Percentiles rank a stretch among this genome's conserved stretches.
Conservation (phyloP, 441 rosid genomes). For the Adansonia rubrostipa region DNA sequence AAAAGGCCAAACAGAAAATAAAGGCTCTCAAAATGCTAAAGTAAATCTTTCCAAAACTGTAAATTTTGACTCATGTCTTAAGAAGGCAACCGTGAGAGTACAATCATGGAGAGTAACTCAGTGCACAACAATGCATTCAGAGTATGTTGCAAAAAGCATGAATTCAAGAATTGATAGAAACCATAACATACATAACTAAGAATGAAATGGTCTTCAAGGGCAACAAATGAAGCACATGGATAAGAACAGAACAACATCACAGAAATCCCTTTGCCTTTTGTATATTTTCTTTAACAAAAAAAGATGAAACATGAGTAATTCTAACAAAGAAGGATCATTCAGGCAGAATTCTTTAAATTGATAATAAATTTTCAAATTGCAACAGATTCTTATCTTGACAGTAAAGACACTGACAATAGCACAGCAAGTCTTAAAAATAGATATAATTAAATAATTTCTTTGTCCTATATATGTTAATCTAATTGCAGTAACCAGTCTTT, state of each 20-base stretch:
- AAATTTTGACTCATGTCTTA: not conserved
- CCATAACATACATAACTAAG: not conserved
- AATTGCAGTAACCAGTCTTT: slow-evolving; percentile 10
- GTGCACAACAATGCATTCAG: not conserved
- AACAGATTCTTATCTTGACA: not conserved
- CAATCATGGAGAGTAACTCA: not conserved
- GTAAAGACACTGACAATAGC: not conserved
- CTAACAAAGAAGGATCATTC: not conserved
- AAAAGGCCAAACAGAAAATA: not conserved
- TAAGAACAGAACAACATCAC: not conserved
- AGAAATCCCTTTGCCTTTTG: not conserved
- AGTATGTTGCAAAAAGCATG: not conserved
- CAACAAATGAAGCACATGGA: not conserved
- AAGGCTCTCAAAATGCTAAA: not conserved
- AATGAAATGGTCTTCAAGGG: not conserved
- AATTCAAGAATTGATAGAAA: not conserved
- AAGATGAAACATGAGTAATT: not conserved
- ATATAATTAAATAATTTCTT: slow-evolving; percentile 5
- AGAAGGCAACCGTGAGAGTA: not conserved
- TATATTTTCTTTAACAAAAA: not conserved
- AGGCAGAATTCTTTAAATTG: not conserved
- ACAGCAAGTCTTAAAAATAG: not conserved
- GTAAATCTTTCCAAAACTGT: not conserved
- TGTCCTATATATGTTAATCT: not conserved
- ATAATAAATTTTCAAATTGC: not conserved